Percentiles rank a stretch among this genome's conserved stretches.
Evolutionary conservation across 345 rosid species (phyloP).

Genomic region (Tarenaya hassleriana): DNA sequence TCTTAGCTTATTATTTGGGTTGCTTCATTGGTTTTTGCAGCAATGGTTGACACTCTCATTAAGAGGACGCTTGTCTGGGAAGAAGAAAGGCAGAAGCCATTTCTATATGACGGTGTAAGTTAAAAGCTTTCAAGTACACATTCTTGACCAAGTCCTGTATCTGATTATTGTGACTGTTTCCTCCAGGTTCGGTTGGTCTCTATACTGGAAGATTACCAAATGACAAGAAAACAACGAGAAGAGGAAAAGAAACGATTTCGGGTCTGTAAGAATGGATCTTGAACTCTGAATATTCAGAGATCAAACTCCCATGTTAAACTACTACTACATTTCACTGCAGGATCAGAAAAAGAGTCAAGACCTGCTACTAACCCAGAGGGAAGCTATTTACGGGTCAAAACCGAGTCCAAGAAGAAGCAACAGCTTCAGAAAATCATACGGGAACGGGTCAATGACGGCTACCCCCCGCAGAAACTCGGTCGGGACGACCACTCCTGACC

Average conservation of each 20-base stretch:
- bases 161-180: slow-evolving; percentile 13
- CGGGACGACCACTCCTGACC: slow-evolving; percentile 70
- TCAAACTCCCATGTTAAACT: background rate
- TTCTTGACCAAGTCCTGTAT: background rate
- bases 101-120: slow-evolving; percentile 91
- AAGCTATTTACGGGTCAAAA: slow-evolving; percentile 81
- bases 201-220: slow-evolving; percentile 80
- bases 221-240: slow-evolving; percentile 70
- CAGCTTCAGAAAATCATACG: slow-evolving; percentile 79
- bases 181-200: slow-evolving; percentile 68
- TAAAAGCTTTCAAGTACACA: slow-evolving; percentile 5
- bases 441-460: slow-evolving; percentile 86
- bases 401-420: slow-evolving; percentile 86
- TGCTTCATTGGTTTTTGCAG: slow-evolving; percentile 34
- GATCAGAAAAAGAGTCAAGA: slow-evolving; percentile 98
- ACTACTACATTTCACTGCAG: slow-evolving; percentile 30
- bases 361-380: slow-evolving; percentile 75
- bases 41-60: slow-evolving; percentile 77
- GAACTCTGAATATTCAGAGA: too few relatives aligned
- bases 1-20: background rate
- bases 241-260: slow-evolving; percentile 82
- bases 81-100: slow-evolving; percentile 47
- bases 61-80: slow-evolving; percentile 78
- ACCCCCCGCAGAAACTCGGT: slow-evolving; percentile 75
- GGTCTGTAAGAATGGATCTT: slow-evolving; percentile 57